Percentiles rank a stretch among this genome's conserved stretches.
phyloP scores from a whole-genome alignment of 495 filamentous ascomycete species.

The Amniculicola lignicola region DNA sequence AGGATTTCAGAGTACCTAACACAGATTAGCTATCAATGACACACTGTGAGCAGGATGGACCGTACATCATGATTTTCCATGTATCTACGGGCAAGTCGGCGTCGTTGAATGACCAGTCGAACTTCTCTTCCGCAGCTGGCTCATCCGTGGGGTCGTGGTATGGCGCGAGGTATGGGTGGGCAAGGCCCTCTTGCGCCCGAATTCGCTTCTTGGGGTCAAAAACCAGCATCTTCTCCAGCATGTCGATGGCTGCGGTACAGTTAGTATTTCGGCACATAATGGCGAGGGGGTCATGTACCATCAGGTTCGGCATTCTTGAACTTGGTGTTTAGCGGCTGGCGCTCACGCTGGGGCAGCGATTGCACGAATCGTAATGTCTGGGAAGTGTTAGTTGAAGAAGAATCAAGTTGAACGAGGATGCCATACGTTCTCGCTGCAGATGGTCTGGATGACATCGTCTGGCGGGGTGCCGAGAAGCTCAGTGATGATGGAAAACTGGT shows the following conservation, averaged over 20 bases:
- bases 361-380: constrained; percentile 96
- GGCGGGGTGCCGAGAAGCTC: constrained; percentile 97
- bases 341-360: constrained; percentile 91
- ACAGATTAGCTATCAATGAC: constrained; percentile 17
- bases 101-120: constrained; percentile 99
- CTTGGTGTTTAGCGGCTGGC: constrained; percentile 83
- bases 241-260: constrained; percentile 70
- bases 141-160: constrained; percentile 98
- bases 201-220: constrained; percentile 94
- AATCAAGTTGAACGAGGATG: not conserved
- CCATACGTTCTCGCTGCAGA: constrained; percentile 94
- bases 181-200: constrained; percentile 76
- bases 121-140: constrained; percentile 93
- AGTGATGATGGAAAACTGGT: constrained; percentile 99
- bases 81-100: constrained; percentile 96
- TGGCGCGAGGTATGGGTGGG: constrained; percentile 88
- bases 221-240: constrained; percentile 94
- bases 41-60: not conserved
- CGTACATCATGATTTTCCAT: constrained; percentile 99
- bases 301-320: constrained; percentile 94
- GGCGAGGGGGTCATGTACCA: constrained; percentile 55
- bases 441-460: constrained; percentile 96
- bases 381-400: not conserved
- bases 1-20: constrained; percentile 97
- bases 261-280: not conserved